Base-by-base conservation (phyloP, 108 stramenopile species). In the Nannochloropsis gaditana region DNA sequence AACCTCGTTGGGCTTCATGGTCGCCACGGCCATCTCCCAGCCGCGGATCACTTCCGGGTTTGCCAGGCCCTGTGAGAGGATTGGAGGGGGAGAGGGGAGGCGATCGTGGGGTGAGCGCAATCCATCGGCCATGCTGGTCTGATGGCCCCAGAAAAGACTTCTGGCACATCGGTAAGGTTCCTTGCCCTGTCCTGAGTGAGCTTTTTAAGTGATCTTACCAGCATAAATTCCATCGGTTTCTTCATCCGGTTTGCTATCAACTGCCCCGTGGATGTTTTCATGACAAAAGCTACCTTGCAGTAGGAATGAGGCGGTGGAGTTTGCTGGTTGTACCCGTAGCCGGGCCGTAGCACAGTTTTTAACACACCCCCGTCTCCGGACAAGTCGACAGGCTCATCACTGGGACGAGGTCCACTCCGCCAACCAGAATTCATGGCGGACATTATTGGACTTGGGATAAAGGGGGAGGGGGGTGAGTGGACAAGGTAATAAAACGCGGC, bases 201-300 rank as follows among this genome's bases (percentile, higher is more conserved):
- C 31, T 31, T 31, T 1, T 31, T 31, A 31, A 31, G 31, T 31
- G 31, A 31, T n/a, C 59, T 4, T 73, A 73, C 59, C 59, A 73
- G 59, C 59, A 73, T 73, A 6, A 73, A 73, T 73, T 73, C 59
- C 59, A 73, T 73, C 4, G 59, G 59, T 3, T 73, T n/a, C n/a
- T 73, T 73, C 59, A 73, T 73, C 2, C 59, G 59, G n/a, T 73
- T 2, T 2, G 59, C 59, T 5, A 73, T 73, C 59, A 73, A 1
- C n/a, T 73, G 59, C 59, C 59, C 59, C 4, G 59, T 73, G 15
- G 59, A 3, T 6, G 59, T 73, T n/a, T 73, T 73, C 59, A 73
- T 73, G n/a, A 73, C 59, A 73, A 73, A 73, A n/a, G 59, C 59
- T n/a, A 73, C n/a, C 59, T 73, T 73, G 59, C 59, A 73, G n/a